These are phyloP conservation scores for Epichloe aotearoae DNA, from an alignment of 2,329 filamentous ascomycete species.

Conservation along the genomic window DNA sequence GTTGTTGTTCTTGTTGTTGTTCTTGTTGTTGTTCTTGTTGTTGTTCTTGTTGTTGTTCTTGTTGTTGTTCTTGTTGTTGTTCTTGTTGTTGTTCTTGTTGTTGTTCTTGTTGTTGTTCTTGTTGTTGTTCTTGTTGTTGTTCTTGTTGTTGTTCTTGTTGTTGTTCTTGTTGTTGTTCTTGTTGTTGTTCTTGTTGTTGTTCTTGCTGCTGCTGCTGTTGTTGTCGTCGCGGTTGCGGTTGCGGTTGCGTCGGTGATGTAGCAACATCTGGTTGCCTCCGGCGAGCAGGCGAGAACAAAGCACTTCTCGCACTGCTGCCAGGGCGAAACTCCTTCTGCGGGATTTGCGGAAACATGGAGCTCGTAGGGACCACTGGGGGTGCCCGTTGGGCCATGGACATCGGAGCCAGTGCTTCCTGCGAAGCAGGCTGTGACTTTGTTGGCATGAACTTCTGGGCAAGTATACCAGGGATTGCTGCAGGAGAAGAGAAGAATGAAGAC, in stretches of 20 bases:
- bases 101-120: not conserved
- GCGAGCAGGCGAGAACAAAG: conserved; percentile 23
- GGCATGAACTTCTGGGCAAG: conserved; percentile 20
- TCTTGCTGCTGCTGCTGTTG: not conserved
- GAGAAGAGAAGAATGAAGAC: conserved; percentile 45
- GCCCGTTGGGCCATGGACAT: conserved; percentile 9
- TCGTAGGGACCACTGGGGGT: conserved; percentile 18
- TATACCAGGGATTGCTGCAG: conserved; percentile 26
- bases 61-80: not conserved
- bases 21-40: not conserved
- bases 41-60: no score
- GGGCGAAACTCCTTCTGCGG: conserved; percentile 20
- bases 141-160: not conserved
- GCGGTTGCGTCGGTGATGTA: not conserved
- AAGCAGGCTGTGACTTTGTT: conserved; percentile 9
- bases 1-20: rapidly evolving
- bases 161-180: no score
- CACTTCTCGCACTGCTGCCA: conserved; percentile 17
- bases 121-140: no score
- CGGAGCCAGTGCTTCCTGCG: not conserved
- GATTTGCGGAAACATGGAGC: conserved; percentile 26
- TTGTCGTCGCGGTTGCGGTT: not conserved
- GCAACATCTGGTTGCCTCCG: not conserved
- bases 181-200: not conserved
- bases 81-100: not conserved